These are phyloP conservation scores for Heterobasidion parviporum DNA, from an alignment of 1,284 basidiomycete species.

Conservation along the genomic window DNA sequence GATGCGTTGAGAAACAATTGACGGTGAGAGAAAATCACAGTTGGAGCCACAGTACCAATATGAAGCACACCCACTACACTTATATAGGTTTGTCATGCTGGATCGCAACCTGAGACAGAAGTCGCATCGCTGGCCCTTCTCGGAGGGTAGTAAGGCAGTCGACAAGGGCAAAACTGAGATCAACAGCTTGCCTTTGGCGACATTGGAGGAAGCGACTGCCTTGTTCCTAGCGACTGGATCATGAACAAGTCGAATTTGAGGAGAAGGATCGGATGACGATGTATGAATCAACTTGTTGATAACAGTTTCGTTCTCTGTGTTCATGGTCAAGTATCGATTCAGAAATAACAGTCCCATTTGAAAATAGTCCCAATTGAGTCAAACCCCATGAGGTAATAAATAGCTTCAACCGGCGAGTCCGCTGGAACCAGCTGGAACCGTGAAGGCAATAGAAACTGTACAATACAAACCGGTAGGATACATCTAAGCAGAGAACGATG, in stretches of 20 bases:
- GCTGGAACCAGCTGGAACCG: no score
- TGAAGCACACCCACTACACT: conserved; percentile 54
- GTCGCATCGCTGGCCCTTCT: conserved; percentile 46
- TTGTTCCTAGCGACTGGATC: not conserved
- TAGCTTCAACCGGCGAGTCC: no score
- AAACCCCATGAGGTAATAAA: no score
- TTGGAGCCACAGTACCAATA: conserved; percentile 63
- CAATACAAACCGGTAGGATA: no score
- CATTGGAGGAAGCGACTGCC: not conserved
- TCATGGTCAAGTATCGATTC: not conserved
- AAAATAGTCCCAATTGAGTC: no score
- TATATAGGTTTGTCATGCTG: conserved; percentile 24
- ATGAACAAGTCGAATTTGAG: not conserved
- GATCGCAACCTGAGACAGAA: conserved; percentile 34
- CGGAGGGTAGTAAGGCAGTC: not conserved
- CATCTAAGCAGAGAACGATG: no score
- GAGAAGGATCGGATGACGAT: not conserved
- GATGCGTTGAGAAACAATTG: not conserved
- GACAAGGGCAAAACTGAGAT: not conserved
- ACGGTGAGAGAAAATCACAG: conserved; percentile 31
- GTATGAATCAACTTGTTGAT: not conserved
- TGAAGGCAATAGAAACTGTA: no score
- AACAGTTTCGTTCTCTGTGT: not conserved
- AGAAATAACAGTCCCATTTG: not conserved
- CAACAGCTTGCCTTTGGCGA: not conserved